These are phyloP conservation scores for Yamadazyma siamensis DNA, from an alignment of 1,139 yeast species.

Conservation along the genomic window DNA sequence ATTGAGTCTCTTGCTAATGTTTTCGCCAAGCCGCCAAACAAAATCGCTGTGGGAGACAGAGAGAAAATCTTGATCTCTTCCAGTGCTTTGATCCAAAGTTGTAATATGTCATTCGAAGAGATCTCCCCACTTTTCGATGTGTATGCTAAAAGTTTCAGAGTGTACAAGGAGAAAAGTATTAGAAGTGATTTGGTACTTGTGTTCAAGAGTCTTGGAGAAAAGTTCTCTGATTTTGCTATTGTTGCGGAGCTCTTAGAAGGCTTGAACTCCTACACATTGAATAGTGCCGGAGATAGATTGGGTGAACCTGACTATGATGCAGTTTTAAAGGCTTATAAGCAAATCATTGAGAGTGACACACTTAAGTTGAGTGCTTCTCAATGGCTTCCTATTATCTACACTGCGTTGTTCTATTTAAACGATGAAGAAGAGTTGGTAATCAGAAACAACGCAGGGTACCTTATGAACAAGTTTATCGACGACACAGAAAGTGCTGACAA, in stretches of 20 bases:
- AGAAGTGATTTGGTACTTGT: conserved; percentile 60
- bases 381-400: conserved; percentile 79
- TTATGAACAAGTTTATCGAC: conserved; percentile 66
- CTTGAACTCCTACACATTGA: conserved; percentile 65
- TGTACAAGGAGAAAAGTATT: conserved; percentile 55
- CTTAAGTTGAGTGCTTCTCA: conserved; percentile 45
- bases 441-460: conserved; percentile 72
- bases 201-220: conserved; percentile 56
- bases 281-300: conserved; percentile 63
- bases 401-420: conserved; percentile 65
- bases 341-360: conserved; percentile 58
- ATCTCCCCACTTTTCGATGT: conserved; percentile 52
- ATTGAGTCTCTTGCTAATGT: conserved; percentile 59
- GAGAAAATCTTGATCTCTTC: conserved; percentile 59
- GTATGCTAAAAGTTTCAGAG: conserved; percentile 57
- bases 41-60: conserved; percentile 53
- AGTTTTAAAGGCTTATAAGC: conserved; percentile 64
- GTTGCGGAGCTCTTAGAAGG: conserved; percentile 55
- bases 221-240: conserved; percentile 40
- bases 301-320: conserved; percentile 79
- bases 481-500: conserved; percentile 32
- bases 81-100: conserved; percentile 49
- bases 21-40: conserved; percentile 58
- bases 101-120: conserved; percentile 52
- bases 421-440: conserved; percentile 80